Evolutionary conservation across 768 basidiomycete genomes (phyloP).

Genomic region (Boletus insuetus): DNA sequence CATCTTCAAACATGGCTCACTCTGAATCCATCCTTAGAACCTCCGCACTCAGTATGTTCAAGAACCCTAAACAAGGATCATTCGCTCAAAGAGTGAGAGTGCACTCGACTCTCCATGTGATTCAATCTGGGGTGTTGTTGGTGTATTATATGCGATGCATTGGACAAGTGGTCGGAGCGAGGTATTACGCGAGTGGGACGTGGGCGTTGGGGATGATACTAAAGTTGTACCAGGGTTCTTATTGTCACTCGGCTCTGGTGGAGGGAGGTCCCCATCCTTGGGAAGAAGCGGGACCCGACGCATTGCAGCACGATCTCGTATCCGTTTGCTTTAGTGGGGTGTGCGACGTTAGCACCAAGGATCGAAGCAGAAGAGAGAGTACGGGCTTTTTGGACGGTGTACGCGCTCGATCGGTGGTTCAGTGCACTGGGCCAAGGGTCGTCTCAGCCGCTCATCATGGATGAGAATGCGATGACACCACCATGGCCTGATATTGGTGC

Average conservation of each 20-base stretch:
- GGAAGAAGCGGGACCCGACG: no score
- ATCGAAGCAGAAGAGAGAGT: slow-evolving; percentile 38
- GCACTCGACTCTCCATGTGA: no score
- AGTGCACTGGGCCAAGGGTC: slow-evolving; percentile 25
- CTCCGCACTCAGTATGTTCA: no score
- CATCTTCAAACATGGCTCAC: no score
- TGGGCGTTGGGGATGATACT: slow-evolving; percentile 44
- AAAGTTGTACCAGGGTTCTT: slow-evolving; percentile 40
- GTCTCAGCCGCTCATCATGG: slow-evolving; percentile 19
- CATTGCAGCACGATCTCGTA: no score
- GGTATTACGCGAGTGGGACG: slow-evolving; percentile 50
- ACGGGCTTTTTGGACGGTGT: slow-evolving; percentile 39
- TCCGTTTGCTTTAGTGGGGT: no score
- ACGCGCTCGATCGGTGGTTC: slow-evolving; percentile 34
- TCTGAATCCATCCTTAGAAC: no score
- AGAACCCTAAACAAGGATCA: no score
- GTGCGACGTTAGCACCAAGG: no score
- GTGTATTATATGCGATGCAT: slow-evolving; percentile 61
- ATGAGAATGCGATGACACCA: slow-evolving; percentile 33
- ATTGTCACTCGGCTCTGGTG: no score
- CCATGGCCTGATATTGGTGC: slow-evolving; percentile 38
- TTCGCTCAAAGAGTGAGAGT: no score
- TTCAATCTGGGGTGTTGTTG: slow-evolving; percentile 65
- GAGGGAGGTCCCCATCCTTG: no score
- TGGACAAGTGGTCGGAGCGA: slow-evolving; percentile 59